phyloP scores from a whole-genome alignment of 257 asterid genomes.

The Plectranthus barbatus region DNA sequence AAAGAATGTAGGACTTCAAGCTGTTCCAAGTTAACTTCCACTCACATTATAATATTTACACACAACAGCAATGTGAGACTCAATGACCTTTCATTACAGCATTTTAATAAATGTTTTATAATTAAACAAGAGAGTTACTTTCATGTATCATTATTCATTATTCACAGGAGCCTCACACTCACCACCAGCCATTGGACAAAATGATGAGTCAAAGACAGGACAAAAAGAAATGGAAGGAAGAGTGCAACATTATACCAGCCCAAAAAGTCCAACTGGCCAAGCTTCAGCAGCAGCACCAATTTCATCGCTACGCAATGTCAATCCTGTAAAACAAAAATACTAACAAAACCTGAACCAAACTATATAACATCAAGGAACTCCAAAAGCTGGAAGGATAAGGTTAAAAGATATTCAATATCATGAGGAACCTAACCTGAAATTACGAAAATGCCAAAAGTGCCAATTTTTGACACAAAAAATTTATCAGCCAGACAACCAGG shows the following conservation, averaged over 20 bases:
- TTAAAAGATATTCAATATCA: neutral
- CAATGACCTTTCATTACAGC: neutral
- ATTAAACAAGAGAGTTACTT: neutral
- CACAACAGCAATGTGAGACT: slow-evolving; percentile 8
- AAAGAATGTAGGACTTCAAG: neutral
- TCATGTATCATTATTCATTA: neutral
- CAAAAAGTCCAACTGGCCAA: slow-evolving; percentile 94
- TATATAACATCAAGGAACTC: neutral
- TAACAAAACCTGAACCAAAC: slow-evolving; percentile 2
- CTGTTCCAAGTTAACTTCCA: neutral
- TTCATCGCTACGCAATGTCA: slow-evolving; percentile 74
- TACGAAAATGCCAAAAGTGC: slow-evolving; percentile 81
- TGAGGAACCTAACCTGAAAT: slow-evolving; percentile 53
- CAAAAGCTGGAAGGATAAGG: neutral
- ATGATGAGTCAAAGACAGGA: neutral
- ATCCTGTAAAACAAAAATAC: slow-evolving; percentile 36
- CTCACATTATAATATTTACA: neutral
- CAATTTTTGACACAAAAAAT: slow-evolving; percentile 57
- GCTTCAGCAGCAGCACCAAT: slow-evolving; percentile 88
- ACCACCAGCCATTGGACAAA: neutral
- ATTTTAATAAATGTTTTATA: neutral
- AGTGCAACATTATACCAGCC: slow-evolving; percentile 54
- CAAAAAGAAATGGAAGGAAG: slow-evolving; percentile 6
- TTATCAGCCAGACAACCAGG: slow-evolving; percentile 84
- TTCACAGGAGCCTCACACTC: neutral